A percentile compares a stretch with the other conserved stretches of the same genome.
These are phyloP conservation scores for Neocucurbitaria cava DNA, from an alignment of 2,329 filamentous ascomycete species.

Conservation along the genomic window DNA sequence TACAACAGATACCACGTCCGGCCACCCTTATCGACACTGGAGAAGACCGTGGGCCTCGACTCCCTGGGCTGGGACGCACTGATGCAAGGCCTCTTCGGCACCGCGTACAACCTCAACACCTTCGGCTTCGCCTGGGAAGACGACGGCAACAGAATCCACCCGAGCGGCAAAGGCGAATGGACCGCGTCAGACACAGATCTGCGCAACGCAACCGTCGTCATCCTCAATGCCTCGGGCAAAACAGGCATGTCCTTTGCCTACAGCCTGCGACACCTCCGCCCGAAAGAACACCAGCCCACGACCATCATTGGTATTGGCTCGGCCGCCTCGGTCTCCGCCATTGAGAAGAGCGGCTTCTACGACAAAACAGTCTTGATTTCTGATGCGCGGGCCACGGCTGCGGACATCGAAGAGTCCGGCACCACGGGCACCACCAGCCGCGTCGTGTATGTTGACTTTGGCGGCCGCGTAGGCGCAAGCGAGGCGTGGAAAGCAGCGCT, in stretches of 20 bases:
- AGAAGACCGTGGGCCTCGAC: conserved; percentile 5
- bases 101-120: conserved; percentile 23
- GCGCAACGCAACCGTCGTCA: conserved; percentile 17
- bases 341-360: conserved; percentile 26
- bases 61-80: conserved; percentile 26
- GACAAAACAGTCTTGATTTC: conserved; percentile 23
- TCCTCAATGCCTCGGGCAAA: conserved; percentile 32
- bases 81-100: conserved; percentile 24
- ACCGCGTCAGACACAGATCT: conserved; percentile 24
- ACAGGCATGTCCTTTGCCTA: conserved; percentile 30
- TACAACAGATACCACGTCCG: conserved; percentile 54
- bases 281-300: conserved; percentile 22
- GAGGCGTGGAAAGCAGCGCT: conserved; percentile 16
- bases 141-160: conserved; percentile 16
- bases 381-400: conserved; percentile 7
- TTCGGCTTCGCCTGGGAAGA: conserved; percentile 29
- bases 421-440: no score
- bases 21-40: conserved; percentile 12
- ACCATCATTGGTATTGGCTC: conserved; percentile 29
- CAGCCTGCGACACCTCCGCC: conserved; percentile 19
- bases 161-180: conserved; percentile 23
- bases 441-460: conserved; percentile 31
- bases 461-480: conserved; percentile 18
- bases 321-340: conserved; percentile 10
- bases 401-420: background rate